Evolutionary conservation across 2,329 filamentous ascomycete genomes (phyloP), one percentile per base, ranked within the genome.

Genomic region (Colletotrichum trifolii): DNA sequence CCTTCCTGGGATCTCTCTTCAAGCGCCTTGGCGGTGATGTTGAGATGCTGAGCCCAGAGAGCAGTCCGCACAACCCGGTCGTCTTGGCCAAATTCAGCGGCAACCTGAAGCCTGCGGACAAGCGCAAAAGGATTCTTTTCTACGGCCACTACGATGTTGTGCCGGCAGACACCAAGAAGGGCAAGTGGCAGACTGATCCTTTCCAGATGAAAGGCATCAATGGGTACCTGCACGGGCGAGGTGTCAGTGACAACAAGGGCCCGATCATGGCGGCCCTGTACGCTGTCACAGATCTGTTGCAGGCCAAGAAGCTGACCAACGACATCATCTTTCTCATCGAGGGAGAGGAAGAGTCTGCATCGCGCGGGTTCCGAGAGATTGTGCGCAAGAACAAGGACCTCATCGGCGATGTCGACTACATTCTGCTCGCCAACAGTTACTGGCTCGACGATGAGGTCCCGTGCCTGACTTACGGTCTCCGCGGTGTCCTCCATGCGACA

Each of bases 141-240:
- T 99, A 99, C 73, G 96, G 96, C 0, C 96, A 99, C 75, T 99
- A 99, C 81, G 96, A 99, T 74, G 94, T 99, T 2, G 96, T 99
- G 4, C 87, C 94, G 1, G 96, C 96, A 0, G 93, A 97, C 69
- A 89, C 91, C 42, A 91, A 91, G 68, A 89, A 90, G 62, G 87
- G 87, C 42, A 95, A 93, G 70, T 99, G 96, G 96, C 85, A 87
- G 43, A 89, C 89, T 2, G 92, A 98, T 68, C 96, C 96, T 0
- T 99, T 98, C 75, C 85, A 90, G n/a, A 85, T 98, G 73, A 91
- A 91, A 54, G 96, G 96, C 4, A 88, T 93, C 60, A 94, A 97
- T 71, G 95, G 96, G 0, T 98, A 95, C 75, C 82, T 98, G 2
- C 98, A 99, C 69, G 96, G 96, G 2, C 91, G 96, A 71, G 96